These are phyloP conservation scores for Kockiozyma suomiensis DNA, from an alignment of 805 yeast genomes.

Conservation along the genomic window DNA sequence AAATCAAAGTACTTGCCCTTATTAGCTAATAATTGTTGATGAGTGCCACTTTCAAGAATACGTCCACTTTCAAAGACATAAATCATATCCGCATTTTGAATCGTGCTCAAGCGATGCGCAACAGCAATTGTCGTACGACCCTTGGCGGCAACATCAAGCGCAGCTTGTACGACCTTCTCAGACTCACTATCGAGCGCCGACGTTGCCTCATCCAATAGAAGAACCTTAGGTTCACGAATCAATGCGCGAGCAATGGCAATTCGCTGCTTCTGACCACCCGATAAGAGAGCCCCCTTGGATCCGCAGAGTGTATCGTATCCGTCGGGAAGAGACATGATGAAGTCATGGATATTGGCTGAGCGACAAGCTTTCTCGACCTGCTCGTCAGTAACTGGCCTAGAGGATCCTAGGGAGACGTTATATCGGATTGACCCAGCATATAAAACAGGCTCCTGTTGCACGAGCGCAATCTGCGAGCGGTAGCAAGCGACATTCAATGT, in stretches of 20 bases:
- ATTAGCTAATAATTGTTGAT: slow-evolving; percentile 46
- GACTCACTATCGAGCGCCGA: slow-evolving; percentile 60
- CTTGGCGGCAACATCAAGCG: slow-evolving; percentile 60
- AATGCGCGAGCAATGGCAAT: slow-evolving; percentile 66
- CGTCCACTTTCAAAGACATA: slow-evolving; percentile 57
- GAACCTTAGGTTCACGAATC: slow-evolving; percentile 57
- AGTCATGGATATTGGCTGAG: slow-evolving; percentile 56
- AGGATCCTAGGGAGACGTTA: slow-evolving; percentile 56
- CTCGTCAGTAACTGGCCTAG: slow-evolving; percentile 43
- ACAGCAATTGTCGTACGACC: slow-evolving; percentile 72
- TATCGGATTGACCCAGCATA: slow-evolving; percentile 81
- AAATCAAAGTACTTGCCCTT: slow-evolving; percentile 47
- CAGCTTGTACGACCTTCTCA: slow-evolving; percentile 65
- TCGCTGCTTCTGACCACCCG: slow-evolving; percentile 69
- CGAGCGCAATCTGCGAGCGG: slow-evolving; percentile 58
- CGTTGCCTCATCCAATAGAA: slow-evolving; percentile 62
- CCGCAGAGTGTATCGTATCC: slow-evolving; percentile 56
- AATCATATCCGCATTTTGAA: slow-evolving; percentile 55
- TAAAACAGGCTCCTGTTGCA: slow-evolving; percentile 59
- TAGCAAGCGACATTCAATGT: slow-evolving; percentile 54
- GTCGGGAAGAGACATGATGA: slow-evolving; percentile 56
- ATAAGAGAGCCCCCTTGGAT: slow-evolving; percentile 53
- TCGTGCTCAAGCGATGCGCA: slow-evolving; percentile 72
- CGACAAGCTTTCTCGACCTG: slow-evolving; percentile 48
- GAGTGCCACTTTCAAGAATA: slow-evolving; percentile 56